These are phyloP conservation scores for Colletotrichum melonis DNA, from an alignment of 2,329 filamentous ascomycete species.

Conservation along the genomic window DNA sequence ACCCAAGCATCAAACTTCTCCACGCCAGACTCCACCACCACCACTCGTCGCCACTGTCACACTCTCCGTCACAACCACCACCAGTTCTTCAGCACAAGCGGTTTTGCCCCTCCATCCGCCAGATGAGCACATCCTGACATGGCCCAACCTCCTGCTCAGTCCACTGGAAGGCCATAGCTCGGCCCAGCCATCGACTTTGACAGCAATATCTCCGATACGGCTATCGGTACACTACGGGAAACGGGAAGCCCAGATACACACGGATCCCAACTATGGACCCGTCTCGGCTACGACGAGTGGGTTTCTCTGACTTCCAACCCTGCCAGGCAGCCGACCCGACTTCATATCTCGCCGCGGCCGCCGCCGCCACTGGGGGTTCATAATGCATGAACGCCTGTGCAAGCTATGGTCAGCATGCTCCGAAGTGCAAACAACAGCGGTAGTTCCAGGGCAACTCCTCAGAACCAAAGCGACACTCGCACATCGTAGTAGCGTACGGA, in stretches of 20 bases:
- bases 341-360: background rate
- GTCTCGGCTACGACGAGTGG: background rate
- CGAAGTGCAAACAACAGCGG: background rate
- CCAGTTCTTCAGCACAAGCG: constrained; percentile 32
- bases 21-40: constrained; percentile 13
- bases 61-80: constrained; percentile 13
- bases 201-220: constrained; percentile 1
- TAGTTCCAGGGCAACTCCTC: background rate
- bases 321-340: background rate
- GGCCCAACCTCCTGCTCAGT: constrained; percentile 3
- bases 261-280: background rate
- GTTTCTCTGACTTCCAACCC: background rate
- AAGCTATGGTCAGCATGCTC: background rate
- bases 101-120: background rate
- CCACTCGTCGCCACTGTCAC: constrained; percentile 24
- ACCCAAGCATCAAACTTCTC: constrained; percentile 18
- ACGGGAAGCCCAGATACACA: background rate
- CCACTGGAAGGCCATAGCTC: constrained; percentile 6
- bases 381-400: background rate
- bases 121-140: background rate
- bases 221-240: background rate
- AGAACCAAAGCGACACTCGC: background rate
- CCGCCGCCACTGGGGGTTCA: too few species aligned
- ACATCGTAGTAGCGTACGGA: background rate
- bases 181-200: constrained; percentile 4